Evolutionary conservation across 108 stramenopile genomes (phyloP), one percentile per base, ranked within the genome.

Genomic region (Cyclostephanos invisitatus): DNA sequence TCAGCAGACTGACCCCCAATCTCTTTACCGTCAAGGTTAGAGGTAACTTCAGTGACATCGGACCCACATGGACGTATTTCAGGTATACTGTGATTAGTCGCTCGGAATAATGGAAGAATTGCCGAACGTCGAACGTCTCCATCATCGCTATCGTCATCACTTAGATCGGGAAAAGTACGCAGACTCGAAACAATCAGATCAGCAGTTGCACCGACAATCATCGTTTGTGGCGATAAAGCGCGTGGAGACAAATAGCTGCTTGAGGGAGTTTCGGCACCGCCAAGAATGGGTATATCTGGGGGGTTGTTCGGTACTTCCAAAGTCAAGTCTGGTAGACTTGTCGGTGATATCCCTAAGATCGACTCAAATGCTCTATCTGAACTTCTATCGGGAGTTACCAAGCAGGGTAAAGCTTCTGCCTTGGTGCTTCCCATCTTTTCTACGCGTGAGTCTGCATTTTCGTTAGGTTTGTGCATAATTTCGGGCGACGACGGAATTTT

Each of bases 11-110:
- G 1, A 54, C 9, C 53, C 25, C 53, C 53, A 1, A 25, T 27
- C 25, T 54, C 53, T 54, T 54, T 63, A 10, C 58, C 74, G 28
- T 66, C 76, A 24, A 77, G 58, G 59, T 77, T 77, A 0, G 76
- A 77, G 29, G 76, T 51, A 6, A 77, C 69, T 50, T 70, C 76
- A 37, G 76, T 77, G 25, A 64, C 58, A 14, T 62, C 32, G n/a
- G 76, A 77, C 20, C 37, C 51, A 35, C 53, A 66, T 10, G 69
- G 44, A 32, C 65, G 46, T 44, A 77, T 60, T n/a, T 42, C 69
- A 4, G 44, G 27, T 18, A 9, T 24, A 59, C 44, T 25, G 18
- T 49, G 49, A 21, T 18, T 37, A 49, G 22, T 65, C 46, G 29
- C 37, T 53, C 76, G 72, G 56, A 73, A 66, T 51, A 65, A 70